Evolutionary conservation across 768 basidiomycete species (phyloP), one percentile per base, ranked within the genome.

Genomic region (Leccinum imitatum): DNA sequence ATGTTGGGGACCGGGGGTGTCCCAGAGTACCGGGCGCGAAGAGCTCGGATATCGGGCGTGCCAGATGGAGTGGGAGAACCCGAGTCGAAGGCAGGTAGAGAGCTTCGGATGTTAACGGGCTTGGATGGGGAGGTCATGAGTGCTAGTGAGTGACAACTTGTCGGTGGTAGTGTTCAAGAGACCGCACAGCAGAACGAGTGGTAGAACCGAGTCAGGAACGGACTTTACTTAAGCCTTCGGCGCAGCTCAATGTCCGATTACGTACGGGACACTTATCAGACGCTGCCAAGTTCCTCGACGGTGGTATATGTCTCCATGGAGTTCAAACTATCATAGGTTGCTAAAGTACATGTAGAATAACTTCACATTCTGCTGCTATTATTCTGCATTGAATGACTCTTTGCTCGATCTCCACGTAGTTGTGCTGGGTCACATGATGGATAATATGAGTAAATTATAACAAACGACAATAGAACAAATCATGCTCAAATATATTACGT

Each of bases 11-110:
- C 70, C 3, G 80, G 80, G 25, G 82, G 79, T 72, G 86, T 82
- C 53, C 79, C 81, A 6, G 83, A 82, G 65, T 87, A 90, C 59
- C 84, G 84, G 19, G 86, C 85, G 3, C 89, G 83, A n/a, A 90
- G 75, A 14, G 79, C 76, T 35, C 84, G 81, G 59, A 89, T 73
- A 65, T 87, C 84, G 6, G 90, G 87, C 19, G 89, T 88, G 48
- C 86, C 86, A 14, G 77, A 65, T 1, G 80, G 78, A 14, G 80
- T 78, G 31, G 71, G 62, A 46, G 63, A 23, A 5, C 19, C 53
- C 1, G 73, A 68, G 46, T 64, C 15, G 41, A 56, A 54, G 23
- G 52, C 2, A 23, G 58, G 58, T 15, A 65, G 66, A 13, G 60
- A 37, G 33, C 68, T 69, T 57, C 66, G 75, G 48, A 87, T 87